phyloP scores from a whole-genome alignment of 2,329 filamentous ascomycete species.

The Cercospora canescens region DNA sequence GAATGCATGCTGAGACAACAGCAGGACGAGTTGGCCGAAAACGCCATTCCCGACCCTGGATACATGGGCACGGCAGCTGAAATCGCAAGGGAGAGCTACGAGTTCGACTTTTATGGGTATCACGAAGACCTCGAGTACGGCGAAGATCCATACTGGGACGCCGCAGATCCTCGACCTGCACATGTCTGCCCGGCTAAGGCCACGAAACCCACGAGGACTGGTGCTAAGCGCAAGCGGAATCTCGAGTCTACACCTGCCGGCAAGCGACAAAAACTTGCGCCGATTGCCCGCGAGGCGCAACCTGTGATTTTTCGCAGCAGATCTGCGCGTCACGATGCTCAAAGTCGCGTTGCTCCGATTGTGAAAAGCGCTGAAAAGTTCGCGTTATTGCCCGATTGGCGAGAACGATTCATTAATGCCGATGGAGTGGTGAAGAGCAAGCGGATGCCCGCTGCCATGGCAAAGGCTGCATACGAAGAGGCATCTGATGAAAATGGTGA shows the following conservation, averaged over 20 bases:
- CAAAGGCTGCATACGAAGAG: slow-evolving; percentile 30
- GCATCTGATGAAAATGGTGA: slow-evolving; percentile 14
- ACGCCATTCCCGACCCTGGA: slow-evolving; percentile 46
- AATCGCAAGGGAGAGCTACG: slow-evolving; percentile 33
- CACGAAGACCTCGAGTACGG: slow-evolving; percentile 52
- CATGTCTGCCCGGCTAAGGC: slow-evolving; percentile 16
- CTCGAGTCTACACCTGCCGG: slow-evolving; percentile 6
- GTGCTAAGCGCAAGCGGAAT: slow-evolving; percentile 36
- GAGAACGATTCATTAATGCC: slow-evolving; percentile 38
- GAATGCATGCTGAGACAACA: neutral
- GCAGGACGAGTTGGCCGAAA: slow-evolving; percentile 52
- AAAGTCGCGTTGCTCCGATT: slow-evolving; percentile 1
- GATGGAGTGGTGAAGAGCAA: slow-evolving; percentile 19
- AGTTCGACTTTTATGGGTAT: slow-evolving; percentile 52
- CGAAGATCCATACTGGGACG: slow-evolving; percentile 46
- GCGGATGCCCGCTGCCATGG: slow-evolving; percentile 34
- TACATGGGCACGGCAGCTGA: slow-evolving; percentile 37
- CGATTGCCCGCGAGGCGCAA: slow-evolving; percentile 24
- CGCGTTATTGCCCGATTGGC: slow-evolving; percentile 49
- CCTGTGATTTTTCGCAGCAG: slow-evolving; percentile 30
- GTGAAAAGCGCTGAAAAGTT: slow-evolving; percentile 36
- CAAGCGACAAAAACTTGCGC: slow-evolving; percentile 29
- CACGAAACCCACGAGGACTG: slow-evolving; percentile 17
- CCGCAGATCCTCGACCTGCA: neutral
- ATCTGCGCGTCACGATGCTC: slow-evolving; percentile 16